phyloP scores from a whole-genome alignment of 306 rosid species.

The Acmispon strigosus region DNA sequence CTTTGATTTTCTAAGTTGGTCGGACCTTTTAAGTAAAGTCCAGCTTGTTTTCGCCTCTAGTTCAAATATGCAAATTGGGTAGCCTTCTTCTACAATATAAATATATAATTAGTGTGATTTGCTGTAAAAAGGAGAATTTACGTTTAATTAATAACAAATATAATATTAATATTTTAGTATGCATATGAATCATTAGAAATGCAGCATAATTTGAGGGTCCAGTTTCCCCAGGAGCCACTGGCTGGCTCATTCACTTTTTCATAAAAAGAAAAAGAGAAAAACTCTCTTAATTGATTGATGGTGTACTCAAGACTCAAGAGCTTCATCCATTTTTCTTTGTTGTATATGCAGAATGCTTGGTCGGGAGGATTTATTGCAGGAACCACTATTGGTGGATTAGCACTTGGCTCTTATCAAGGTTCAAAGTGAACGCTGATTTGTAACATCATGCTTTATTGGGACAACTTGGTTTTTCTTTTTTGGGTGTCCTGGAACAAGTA shows the following conservation, averaged over 20 bases:
- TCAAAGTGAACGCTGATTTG: constrained; percentile 15
- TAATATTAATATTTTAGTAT: not conserved
- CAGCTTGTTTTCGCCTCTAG: too few species aligned
- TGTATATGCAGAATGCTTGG: constrained; percentile 73
- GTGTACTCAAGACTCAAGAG: not conserved
- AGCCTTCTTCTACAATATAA: too few species aligned
- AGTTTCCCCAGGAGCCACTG: not conserved
- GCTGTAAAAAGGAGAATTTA: not conserved
- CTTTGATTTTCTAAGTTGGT: too few species aligned
- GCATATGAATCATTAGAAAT: not conserved
- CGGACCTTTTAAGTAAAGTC: too few species aligned
- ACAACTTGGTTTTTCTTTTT: not conserved
- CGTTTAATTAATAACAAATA: not conserved
- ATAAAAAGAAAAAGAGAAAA: not conserved
- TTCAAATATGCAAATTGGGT: too few species aligned
- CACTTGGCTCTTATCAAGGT: constrained; percentile 12
- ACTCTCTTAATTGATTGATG: constrained; percentile 16
- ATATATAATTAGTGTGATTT: not conserved
- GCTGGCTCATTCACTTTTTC: not conserved
- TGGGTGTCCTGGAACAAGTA: not conserved
- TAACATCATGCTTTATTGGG: constrained; percentile 14
- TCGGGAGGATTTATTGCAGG: constrained; percentile 84
- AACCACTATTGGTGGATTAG: constrained; percentile 59
- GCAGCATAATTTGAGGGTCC: constrained; percentile 21
- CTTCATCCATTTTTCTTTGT: constrained; percentile 17